Conservation (phyloP, 805 yeast species). For the Sugiyamaella americana region DNA sequence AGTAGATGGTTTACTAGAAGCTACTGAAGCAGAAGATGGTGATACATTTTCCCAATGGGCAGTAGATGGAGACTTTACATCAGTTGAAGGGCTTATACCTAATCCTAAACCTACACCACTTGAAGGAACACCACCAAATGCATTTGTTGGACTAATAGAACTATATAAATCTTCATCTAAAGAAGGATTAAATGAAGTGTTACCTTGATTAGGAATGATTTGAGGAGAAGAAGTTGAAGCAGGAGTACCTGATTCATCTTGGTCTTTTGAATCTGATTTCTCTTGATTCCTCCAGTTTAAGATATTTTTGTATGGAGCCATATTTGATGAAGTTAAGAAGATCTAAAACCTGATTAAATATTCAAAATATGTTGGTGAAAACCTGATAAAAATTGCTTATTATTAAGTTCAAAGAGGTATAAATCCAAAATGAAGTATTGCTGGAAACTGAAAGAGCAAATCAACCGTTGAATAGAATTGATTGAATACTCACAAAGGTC, state of each 20-base stretch:
- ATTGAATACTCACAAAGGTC: too few relatives aligned
- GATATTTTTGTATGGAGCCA: too few relatives aligned
- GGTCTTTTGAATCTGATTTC: too few relatives aligned
- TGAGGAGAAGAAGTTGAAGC: not conserved
- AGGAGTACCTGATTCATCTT: not conserved
- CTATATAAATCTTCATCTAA: not conserved
- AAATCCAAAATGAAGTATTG: too few relatives aligned
- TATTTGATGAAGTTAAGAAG: too few relatives aligned
- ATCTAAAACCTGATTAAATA: too few relatives aligned
- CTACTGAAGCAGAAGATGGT: conserved; percentile 7
- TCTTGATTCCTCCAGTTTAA: too few relatives aligned
- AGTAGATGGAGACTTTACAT: not conserved
- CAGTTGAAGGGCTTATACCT: not conserved
- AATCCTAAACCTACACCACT: not conserved
- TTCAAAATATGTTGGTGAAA: too few relatives aligned
- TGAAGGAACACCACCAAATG: not conserved
- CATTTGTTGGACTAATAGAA: not conserved
- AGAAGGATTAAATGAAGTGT: not conserved
- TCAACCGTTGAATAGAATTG: too few relatives aligned
- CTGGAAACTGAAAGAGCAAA: too few relatives aligned
- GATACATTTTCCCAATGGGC: not conserved
- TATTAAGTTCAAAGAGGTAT: too few relatives aligned
- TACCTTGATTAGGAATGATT: not conserved
- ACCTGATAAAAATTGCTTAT: too few relatives aligned
- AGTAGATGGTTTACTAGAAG: conserved; percentile 14